Evolutionary conservation across 495 filamentous ascomycete genomes (phyloP).

Genomic region (Neurospora hispaniola): DNA sequence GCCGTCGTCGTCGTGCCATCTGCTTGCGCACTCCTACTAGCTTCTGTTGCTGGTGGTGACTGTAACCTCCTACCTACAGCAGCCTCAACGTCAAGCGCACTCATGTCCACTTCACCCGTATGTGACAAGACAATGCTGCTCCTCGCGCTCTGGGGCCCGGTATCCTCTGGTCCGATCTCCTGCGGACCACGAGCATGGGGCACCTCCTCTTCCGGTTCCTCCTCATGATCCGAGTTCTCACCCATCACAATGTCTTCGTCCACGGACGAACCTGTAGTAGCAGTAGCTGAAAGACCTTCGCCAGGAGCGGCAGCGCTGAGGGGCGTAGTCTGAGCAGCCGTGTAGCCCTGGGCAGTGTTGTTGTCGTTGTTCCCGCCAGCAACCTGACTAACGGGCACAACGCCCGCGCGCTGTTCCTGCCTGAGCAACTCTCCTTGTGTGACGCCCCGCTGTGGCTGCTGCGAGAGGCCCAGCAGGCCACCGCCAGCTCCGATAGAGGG

Average conservation of each 20-base stretch:
- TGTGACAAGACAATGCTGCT: slow-evolving; percentile 14
- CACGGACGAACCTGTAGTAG: slow-evolving; percentile 5
- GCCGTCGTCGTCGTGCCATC: background rate
- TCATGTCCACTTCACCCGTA: slow-evolving; percentile 25
- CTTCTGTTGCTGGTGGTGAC: slow-evolving; percentile 2
- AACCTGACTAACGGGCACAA: slow-evolving; percentile 45
- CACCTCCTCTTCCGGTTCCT: slow-evolving; percentile 43
- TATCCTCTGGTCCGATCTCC: slow-evolving; percentile 75
- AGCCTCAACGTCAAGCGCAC: slow-evolving; percentile 43
- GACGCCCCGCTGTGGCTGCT: slow-evolving; percentile 34
- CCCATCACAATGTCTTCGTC: slow-evolving; percentile 25
- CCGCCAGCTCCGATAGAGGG: slow-evolving; percentile 29
- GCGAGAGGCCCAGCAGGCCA: slow-evolving; percentile 10
- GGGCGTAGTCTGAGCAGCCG: slow-evolving; percentile 2
- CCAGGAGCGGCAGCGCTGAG: slow-evolving; percentile 14
- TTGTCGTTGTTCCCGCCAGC: slow-evolving; percentile 16
- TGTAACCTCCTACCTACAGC: slow-evolving; percentile 37
- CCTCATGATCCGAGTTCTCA: slow-evolving; percentile 15
- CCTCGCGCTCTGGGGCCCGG: slow-evolving; percentile 57
- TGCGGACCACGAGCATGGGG: slow-evolving; percentile 77
- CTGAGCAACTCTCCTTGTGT: slow-evolving; percentile 68
- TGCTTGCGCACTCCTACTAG: background rate
- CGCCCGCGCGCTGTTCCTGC: slow-evolving; percentile 67
- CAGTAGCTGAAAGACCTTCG: slow-evolving; percentile 7
- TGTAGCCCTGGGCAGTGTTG: slow-evolving; percentile 9